A percentile compares a stretch with the other conserved stretches of the same genome.
These are phyloP conservation scores for Penicillium sp. DNA, from an alignment of 2,329 filamentous ascomycete species.

Conservation along the genomic window DNA sequence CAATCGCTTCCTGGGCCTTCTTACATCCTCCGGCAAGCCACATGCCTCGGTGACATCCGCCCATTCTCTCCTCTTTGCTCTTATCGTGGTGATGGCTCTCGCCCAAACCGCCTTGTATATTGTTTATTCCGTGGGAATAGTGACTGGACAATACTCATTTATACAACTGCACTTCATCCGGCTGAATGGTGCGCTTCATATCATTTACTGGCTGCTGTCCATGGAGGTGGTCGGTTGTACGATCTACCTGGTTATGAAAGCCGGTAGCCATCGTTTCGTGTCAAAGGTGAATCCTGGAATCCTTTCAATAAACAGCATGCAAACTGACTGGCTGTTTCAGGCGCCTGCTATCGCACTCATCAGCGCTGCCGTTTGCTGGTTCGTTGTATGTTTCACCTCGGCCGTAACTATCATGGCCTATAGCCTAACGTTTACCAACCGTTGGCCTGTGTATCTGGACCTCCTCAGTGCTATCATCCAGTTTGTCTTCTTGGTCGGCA, in stretches of 20 bases:
- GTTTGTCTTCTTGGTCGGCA: conserved; percentile 22
- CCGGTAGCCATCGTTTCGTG: conserved; percentile 9
- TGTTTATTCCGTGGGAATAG: neutral
- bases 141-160: neutral
- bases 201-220: conserved; percentile 20
- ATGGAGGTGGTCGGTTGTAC: conserved; percentile 24
- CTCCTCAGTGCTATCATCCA: conserved; percentile 6
- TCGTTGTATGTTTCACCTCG: conserved; percentile 12
- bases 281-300: conserved; percentile 15
- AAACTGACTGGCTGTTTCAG: conserved; percentile 6
- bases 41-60: conserved; percentile 9
- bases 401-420: conserved; percentile 17
- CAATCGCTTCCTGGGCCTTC: conserved; percentile 17
- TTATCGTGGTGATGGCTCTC: conserved; percentile 12
- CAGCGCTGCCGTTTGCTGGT: conserved; percentile 17
- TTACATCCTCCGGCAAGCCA: conserved; percentile 16
- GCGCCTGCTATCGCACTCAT: conserved; percentile 14
- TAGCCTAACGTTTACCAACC: neutral
- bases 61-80: conserved; percentile 18
- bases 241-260: conserved; percentile 18
- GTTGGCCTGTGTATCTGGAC: conserved; percentile 11
- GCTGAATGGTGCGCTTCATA: conserved; percentile 8
- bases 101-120: conserved; percentile 17
- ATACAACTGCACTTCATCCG: neutral
- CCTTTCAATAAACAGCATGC: neutral